These are phyloP conservation scores for Phytophthora kernoviae DNA, from an alignment of 352 stramenopile species.

Conservation along the genomic window DNA sequence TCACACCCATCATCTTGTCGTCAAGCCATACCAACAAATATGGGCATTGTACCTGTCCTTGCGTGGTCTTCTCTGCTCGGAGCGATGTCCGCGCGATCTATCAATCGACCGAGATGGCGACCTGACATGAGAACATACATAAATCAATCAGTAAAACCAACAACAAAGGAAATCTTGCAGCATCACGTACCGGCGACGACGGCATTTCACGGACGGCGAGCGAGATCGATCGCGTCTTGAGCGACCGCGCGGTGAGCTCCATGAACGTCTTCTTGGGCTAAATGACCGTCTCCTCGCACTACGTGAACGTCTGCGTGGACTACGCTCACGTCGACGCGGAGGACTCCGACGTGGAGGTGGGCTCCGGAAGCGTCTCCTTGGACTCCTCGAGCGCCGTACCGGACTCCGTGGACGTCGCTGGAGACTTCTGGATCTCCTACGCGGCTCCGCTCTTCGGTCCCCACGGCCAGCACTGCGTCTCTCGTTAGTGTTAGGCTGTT, in stretches of 20 bases:
- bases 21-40: background rate
- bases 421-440: constrained; percentile 21
- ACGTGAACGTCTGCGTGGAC: constrained; percentile 5
- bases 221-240: constrained; percentile 24
- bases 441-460: constrained; percentile 1
- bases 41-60: constrained; percentile 15
- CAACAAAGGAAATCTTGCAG: background rate
- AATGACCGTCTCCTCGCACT: constrained; percentile 15
- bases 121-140: constrained; percentile 12
- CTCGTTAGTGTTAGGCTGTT: background rate
- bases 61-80: constrained; percentile 13
- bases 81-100: constrained; percentile 18
- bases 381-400: constrained; percentile 12
- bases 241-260: constrained; percentile 21
- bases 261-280: constrained; percentile 22
- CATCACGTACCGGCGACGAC: constrained; percentile 23
- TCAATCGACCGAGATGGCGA: constrained; percentile 33
- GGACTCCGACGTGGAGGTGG: constrained; percentile 18
- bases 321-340: constrained; percentile 8
- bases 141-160: background rate
- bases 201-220: constrained; percentile 33
- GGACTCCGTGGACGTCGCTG: constrained; percentile 22
- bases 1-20: no score
- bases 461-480: constrained; percentile 4
- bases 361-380: constrained; percentile 23